Conservation (phyloP, 331 rosid genomes). For the Prunus yedoensis region DNA sequence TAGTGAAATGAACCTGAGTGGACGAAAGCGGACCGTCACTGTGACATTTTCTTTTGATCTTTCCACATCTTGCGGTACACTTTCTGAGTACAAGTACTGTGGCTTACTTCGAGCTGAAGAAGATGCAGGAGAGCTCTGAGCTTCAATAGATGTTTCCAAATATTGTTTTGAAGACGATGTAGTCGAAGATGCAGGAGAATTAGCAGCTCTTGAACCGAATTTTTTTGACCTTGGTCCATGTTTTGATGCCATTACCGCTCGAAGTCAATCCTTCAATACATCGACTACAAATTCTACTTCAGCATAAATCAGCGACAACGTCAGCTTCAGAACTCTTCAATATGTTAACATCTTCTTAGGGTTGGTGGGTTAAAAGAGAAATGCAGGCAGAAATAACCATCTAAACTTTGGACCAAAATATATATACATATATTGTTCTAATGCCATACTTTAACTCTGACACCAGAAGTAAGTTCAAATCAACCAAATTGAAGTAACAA, state of each 20-base stretch:
- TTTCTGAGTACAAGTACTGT: constrained; percentile 57
- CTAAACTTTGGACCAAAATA: not conserved
- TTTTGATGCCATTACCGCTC: constrained; percentile 69
- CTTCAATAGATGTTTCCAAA: constrained; percentile 72
- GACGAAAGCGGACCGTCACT: constrained; percentile 96
- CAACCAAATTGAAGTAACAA: not conserved
- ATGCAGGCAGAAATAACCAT: not conserved
- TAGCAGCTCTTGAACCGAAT: constrained; percentile 52
- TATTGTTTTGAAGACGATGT: constrained; percentile 83
- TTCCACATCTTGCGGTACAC: constrained; percentile 41
- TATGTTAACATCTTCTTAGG: not conserved
- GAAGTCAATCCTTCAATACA: constrained; percentile 45
- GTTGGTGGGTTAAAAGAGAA: not conserved
- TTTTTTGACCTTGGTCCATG: constrained; percentile 53
- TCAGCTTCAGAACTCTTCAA: not conserved
- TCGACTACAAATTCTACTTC: constrained; percentile 7
- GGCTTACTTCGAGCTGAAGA: constrained; percentile 88
- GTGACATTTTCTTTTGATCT: constrained; percentile 88
- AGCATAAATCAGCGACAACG: constrained; percentile 13
- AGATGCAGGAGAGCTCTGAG: constrained; percentile 88
- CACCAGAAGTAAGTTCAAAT: constrained; percentile 1
- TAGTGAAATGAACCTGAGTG: constrained; percentile 69
- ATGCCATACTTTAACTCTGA: constrained; percentile 13
- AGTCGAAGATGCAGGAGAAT: constrained; percentile 83
- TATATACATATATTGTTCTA: not conserved